A percentile compares a stretch with the other conserved stretches of the same genome.
Evolutionary conservation across 2,329 filamentous ascomycete genomes (phyloP).

Genomic region (Monilinia fructicola): DNA sequence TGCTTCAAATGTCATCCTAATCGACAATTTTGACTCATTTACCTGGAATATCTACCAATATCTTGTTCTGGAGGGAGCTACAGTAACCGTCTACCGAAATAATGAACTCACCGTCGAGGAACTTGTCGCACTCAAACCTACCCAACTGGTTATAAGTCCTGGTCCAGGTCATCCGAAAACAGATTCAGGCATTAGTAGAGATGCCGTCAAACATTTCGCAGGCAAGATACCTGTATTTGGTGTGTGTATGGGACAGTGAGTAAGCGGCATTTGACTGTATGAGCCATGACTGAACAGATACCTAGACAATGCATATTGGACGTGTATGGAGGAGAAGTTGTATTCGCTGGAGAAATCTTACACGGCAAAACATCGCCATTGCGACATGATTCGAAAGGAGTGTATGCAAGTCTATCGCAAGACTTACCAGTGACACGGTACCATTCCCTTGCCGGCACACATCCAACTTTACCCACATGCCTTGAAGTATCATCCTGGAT

Average conservation of each 20-base stretch:
- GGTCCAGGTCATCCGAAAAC: conserved; percentile 89
- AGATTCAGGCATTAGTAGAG: conserved; percentile 91
- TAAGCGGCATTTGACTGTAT: conserved; percentile 33
- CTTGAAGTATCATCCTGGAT: conserved; percentile 93
- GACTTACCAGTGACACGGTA: conserved; percentile 88
- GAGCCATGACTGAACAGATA: neutral
- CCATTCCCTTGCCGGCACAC: conserved; percentile 91
- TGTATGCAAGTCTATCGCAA: conserved; percentile 79
- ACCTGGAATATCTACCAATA: conserved; percentile 99
- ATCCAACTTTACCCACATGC: conserved; percentile 78
- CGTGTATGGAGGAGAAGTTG: conserved; percentile 86
- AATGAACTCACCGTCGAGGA: conserved; percentile 87
- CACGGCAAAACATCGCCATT: conserved; percentile 96
- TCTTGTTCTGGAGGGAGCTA: conserved; percentile 90
- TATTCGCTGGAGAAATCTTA: conserved; percentile 90
- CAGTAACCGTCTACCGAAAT: conserved; percentile 85
- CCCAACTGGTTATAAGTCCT: conserved; percentile 91
- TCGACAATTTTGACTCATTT: conserved; percentile 99
- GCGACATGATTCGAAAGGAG: conserved; percentile 86
- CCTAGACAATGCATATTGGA: conserved; percentile 89
- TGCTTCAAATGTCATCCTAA: conserved; percentile 88
- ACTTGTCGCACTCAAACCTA: conserved; percentile 78
- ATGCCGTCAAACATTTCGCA: conserved; percentile 85
- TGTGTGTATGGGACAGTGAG: conserved; percentile 97
- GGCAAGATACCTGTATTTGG: conserved; percentile 94